These are phyloP conservation scores for Neckera pumila DNA, from an alignment of 225 moss, liverwort and hornwort genomes.

Conservation along the genomic window DNA sequence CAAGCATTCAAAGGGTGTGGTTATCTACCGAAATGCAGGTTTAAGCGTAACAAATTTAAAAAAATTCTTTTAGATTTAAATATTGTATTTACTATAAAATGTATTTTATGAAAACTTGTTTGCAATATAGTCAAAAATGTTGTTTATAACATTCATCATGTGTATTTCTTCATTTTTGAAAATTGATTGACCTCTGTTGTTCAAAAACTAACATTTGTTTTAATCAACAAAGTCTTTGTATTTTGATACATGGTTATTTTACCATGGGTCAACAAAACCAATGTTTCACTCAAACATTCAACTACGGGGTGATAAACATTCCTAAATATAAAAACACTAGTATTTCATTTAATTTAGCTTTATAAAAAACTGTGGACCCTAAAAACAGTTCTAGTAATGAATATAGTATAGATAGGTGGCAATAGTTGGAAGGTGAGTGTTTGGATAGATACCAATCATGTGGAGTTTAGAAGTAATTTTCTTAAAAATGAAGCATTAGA, in stretches of 20 bases:
- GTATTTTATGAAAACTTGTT: not conserved
- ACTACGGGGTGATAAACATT: not conserved
- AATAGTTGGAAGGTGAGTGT: not conserved
- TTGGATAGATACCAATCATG: not conserved
- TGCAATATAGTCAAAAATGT: too few relatives aligned
- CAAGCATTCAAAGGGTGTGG: constrained; percentile 7
- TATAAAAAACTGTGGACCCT: not conserved
- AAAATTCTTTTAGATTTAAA: not conserved
- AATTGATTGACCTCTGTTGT: too few relatives aligned
- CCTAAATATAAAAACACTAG: too few relatives aligned
- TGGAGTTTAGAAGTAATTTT: too few relatives aligned
- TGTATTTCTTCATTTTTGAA: not conserved
- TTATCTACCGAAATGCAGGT: constrained; percentile 31
- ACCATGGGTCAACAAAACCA: too few relatives aligned
- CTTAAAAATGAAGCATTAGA: not conserved
- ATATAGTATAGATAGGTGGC: not conserved
- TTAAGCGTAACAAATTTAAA: too few relatives aligned
- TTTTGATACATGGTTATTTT: not conserved
- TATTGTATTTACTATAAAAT: not conserved
- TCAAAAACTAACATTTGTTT: not conserved
- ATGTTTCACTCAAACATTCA: not conserved
- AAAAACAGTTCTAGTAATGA: accelerated
- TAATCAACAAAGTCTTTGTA: not conserved
- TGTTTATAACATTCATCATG: too few relatives aligned
- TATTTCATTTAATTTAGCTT: not conserved